Evolutionary conservation across 164 flowering plant genomes (phyloP), one percentile per base, ranked within the genome.

Genomic region (Stephania cephalantha): DNA sequence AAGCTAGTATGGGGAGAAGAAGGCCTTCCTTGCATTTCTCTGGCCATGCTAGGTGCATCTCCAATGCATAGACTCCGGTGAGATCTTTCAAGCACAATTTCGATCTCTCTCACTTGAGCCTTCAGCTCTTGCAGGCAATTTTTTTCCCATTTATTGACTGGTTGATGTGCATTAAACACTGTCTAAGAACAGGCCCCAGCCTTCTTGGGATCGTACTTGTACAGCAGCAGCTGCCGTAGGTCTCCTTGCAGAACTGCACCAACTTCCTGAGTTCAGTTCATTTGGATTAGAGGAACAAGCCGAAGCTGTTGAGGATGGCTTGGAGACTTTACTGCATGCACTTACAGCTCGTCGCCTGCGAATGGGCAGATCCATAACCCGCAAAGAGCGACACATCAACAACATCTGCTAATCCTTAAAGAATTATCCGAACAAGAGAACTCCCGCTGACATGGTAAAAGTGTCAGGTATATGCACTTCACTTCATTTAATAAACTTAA

Each of bases 171-270:
- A 22, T 3, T 65, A 30, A 64, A 66, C 22, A 4, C 25, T 64
- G 31, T 1, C 46, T 31, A 29, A 50, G 22, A 63, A 72, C 80
- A 95, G 99, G 85, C 97, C 99, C n/a, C 99, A 95, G 68, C 99
- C 99, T 52, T 93, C 98, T 45, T 90, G 96, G 98, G 98, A 95
- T 75, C 91, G 97, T 4, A 93, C 97, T 50, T 95, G 98, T 77
- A 95, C 98, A 58, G 98, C 98, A 69, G 97, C 94, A 6, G 99
- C 99, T 71, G 98, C 96, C 9, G 75, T 83, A 6, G 88, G 86
- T 48, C 91, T 93, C 66, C 91, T 95, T 29, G 80, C 83, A 2
- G 99, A 95, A 82, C 83, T 95, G 70, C 89, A 89, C 17, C 75
- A 73, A 35, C 76, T 85, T 76, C 93, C 91, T 5, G 70, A 80